These are phyloP conservation scores for Aspergillus mulundensis DNA, from an alignment of 495 filamentous ascomycete species.

Conservation along the genomic window DNA sequence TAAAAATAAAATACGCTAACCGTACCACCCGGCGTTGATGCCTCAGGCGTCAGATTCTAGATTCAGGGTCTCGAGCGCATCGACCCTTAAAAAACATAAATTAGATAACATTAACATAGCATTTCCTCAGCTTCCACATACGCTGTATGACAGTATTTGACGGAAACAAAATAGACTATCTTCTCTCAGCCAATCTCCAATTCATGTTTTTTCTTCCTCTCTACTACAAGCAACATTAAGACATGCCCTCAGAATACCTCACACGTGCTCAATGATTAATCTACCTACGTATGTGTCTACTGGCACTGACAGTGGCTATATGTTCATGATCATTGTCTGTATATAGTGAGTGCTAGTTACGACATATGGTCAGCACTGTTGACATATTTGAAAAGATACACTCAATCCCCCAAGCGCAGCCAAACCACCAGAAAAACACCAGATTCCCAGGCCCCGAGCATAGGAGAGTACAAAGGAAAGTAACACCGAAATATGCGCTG, in stretches of 20 bases:
- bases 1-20: neutral
- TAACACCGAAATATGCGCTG: constrained; percentile 16
- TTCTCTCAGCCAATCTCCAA: too few species aligned
- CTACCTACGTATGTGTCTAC: too few species aligned
- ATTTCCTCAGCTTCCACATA: too few species aligned
- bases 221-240: too few species aligned
- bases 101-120: too few species aligned
- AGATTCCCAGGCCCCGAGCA: constrained; percentile 10
- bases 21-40: neutral
- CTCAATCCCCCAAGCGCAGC: constrained; percentile 15
- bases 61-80: constrained; percentile 2
- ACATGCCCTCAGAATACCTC: neutral
- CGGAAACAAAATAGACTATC: too few species aligned
- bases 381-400: neutral
- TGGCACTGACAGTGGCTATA: neutral
- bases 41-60: neutral
- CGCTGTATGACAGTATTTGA: too few species aligned
- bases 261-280: too few species aligned
- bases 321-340: neutral
- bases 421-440: neutral
- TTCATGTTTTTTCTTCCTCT: too few species aligned
- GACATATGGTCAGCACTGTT: constrained; percentile 4
- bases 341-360: constrained; percentile 1
- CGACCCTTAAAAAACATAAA: neutral
- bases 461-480: constrained; percentile 13